Conservation (phyloP, 805 yeast species). For the Candida qinlingensis region DNA sequence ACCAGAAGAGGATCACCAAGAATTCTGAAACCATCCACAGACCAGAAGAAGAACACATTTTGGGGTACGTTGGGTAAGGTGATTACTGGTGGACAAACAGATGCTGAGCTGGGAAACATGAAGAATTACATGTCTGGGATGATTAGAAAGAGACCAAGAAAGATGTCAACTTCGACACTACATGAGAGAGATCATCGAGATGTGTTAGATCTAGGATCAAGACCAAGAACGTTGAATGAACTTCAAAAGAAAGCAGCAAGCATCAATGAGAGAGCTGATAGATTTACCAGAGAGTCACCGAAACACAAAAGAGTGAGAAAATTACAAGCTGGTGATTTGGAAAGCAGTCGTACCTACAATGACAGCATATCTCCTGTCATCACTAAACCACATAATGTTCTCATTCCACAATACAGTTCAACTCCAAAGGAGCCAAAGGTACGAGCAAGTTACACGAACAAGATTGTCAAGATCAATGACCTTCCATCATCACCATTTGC, state of each 20-base stretch:
- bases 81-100: constrained; percentile 10
- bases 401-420: background rate
- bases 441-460: constrained; percentile 1
- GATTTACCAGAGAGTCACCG: constrained; percentile 15
- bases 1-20: constrained; percentile 16
- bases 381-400: constrained; percentile 8
- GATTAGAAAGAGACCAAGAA: constrained; percentile 17
- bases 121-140: constrained; percentile 21
- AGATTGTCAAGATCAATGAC: constrained; percentile 8
- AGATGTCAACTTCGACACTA: background rate
- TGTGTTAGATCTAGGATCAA: no score
- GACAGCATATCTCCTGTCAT: constrained; percentile 1
- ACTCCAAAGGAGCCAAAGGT: constrained; percentile 1
- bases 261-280: constrained; percentile 15
- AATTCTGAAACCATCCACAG: constrained; percentile 15
- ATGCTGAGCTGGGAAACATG: constrained; percentile 17
- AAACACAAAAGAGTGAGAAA: constrained; percentile 11
- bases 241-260: constrained; percentile 12
- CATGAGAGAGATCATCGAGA: background rate
- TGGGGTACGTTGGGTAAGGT: constrained; percentile 19
- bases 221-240: background rate
- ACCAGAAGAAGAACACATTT: constrained; percentile 11
- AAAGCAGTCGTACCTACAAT: background rate
- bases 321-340: background rate
- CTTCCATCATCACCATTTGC: constrained; percentile 20